Percentiles rank a stretch among this genome's conserved stretches.
These are phyloP conservation scores for Starmerella sirachaensis DNA, from an alignment of 805 yeast species.

Conservation along the genomic window DNA sequence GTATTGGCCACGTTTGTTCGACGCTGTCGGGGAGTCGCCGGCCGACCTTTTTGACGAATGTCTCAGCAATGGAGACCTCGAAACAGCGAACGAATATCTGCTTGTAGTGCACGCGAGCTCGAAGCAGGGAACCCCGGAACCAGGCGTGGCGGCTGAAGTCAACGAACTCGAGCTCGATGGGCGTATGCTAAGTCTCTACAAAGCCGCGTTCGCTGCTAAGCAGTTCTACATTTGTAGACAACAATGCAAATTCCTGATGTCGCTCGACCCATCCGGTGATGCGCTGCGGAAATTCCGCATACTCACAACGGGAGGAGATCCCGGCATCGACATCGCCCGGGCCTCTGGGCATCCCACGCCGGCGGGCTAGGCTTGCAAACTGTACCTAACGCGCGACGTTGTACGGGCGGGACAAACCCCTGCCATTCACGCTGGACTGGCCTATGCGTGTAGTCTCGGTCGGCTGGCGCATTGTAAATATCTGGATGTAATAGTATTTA, in stretches of 20 bases:
- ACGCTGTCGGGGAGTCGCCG: constrained; percentile 28
- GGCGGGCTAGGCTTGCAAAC: too few relatives aligned
- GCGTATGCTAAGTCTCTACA: constrained; percentile 21
- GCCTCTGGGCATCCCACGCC: too few relatives aligned
- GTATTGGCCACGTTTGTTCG: constrained; percentile 38
- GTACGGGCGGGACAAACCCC: too few relatives aligned
- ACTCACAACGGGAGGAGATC: neutral
- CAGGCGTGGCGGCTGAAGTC: constrained; percentile 18
- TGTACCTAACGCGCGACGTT: too few relatives aligned
- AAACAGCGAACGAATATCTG: constrained; percentile 33
- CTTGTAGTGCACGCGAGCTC: constrained; percentile 30
- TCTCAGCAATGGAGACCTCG: constrained; percentile 26
- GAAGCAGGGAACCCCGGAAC: constrained; percentile 14
- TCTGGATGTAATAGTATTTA: too few relatives aligned
- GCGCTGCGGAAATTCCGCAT: constrained; percentile 18
- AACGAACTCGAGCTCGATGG: constrained; percentile 13
- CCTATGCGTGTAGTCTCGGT: too few relatives aligned
- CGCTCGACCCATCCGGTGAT: constrained; percentile 27
- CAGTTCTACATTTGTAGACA: constrained; percentile 31
- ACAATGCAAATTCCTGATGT: constrained; percentile 31
- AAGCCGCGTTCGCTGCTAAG: constrained; percentile 27
- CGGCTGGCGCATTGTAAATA: too few relatives aligned
- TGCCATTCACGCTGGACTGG: too few relatives aligned
- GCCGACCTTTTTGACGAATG: constrained; percentile 29
- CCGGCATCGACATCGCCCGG: too few relatives aligned